Conservation (phyloP, 2,329 filamentous ascomycete species). For the Aphanoascus verrucosus region DNA sequence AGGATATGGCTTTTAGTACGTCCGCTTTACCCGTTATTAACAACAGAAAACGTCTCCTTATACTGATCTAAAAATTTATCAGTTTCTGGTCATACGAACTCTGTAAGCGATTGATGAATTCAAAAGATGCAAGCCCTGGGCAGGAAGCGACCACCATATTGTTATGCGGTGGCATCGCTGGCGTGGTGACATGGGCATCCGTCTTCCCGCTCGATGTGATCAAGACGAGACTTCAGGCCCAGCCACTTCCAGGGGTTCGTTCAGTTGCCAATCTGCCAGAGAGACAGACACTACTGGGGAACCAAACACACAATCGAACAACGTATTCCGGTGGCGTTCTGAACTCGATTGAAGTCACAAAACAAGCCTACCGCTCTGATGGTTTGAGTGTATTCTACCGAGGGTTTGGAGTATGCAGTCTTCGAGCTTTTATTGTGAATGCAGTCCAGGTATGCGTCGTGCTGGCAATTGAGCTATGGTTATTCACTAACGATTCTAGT, state of each 20-base stretch:
- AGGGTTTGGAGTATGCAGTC: slow-evolving; percentile 68
- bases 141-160: slow-evolving; percentile 53
- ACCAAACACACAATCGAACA: slow-evolving; percentile 7
- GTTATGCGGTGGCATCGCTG: slow-evolving; percentile 76
- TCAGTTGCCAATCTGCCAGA: slow-evolving; percentile 14
- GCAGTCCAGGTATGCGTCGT: slow-evolving; percentile 52
- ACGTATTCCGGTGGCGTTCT: slow-evolving; percentile 19
- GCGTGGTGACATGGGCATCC: slow-evolving; percentile 77
- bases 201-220: slow-evolving; percentile 87
- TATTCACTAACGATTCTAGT: slow-evolving; percentile 42
- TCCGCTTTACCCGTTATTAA: slow-evolving; percentile 1
- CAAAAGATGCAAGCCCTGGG: slow-evolving; percentile 37
- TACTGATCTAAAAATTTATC: slow-evolving; percentile 7
- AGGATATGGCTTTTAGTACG: slow-evolving; percentile 88
- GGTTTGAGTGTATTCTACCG: slow-evolving; percentile 58
- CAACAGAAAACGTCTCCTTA: not conserved
- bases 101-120: slow-evolving; percentile 49
- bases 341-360: slow-evolving; percentile 55
- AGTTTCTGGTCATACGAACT: slow-evolving; percentile 86
- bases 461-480: not conserved
- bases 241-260: slow-evolving; percentile 30
- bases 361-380: slow-evolving; percentile 53
- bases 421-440: slow-evolving; percentile 83
- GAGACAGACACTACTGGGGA: slow-evolving; percentile 20
- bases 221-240: slow-evolving; percentile 83